A percentile compares a stretch with the other conserved stretches of the same genome.
Conservation (phyloP, 495 filamentous ascomycete species). For the Acidiella bohemica region DNA sequence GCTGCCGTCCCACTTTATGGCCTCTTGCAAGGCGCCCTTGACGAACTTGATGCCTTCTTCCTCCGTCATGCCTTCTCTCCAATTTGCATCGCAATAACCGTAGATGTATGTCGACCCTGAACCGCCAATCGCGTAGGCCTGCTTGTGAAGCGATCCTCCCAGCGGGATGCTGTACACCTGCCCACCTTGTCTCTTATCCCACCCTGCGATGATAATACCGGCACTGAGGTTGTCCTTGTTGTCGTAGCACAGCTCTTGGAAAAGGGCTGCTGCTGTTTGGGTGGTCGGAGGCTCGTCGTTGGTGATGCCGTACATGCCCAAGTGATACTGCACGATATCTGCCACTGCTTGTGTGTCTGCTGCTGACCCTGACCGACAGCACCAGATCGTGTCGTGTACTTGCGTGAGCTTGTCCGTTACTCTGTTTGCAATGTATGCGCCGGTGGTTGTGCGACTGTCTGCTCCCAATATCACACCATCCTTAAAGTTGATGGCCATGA, state of each 20-base stretch:
- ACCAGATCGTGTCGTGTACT: conserved; percentile 98
- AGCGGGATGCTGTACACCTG: conserved; percentile 95
- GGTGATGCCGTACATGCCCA: conserved; percentile 78
- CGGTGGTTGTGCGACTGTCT: conserved; percentile 96
- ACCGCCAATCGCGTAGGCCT: conserved; percentile 87
- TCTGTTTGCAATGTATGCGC: conserved; percentile 96
- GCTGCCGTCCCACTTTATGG: conserved; percentile 98
- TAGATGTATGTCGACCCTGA: conserved; percentile 99
- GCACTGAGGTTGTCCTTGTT: conserved; percentile 93
- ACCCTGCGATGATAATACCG: conserved; percentile 94
- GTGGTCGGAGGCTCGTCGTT: conserved; percentile 85
- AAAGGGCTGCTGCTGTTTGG: conserved; percentile 82
- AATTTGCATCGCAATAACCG: conserved; percentile 93
- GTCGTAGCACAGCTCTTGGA: conserved; percentile 93
- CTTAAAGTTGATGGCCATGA: conserved; percentile 95
- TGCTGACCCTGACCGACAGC: conserved; percentile 91
- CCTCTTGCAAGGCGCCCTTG: conserved; percentile 75
- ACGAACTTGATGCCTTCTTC: conserved; percentile 86
- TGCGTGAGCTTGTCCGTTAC: conserved; percentile 98
- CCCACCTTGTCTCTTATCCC: conserved; percentile 82
- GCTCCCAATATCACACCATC: conserved; percentile 94
- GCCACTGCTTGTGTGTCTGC: conserved; percentile 97
- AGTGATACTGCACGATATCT: conserved; percentile 91
- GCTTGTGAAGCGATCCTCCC: conserved; percentile 94
- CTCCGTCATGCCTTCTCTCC: conserved; percentile 92